A percentile compares a stretch with the other conserved stretches of the same genome.
These are phyloP conservation scores for Cladophialophora bantiana DNA, from an alignment of 2,329 filamentous ascomycete species.

Conservation along the genomic window DNA sequence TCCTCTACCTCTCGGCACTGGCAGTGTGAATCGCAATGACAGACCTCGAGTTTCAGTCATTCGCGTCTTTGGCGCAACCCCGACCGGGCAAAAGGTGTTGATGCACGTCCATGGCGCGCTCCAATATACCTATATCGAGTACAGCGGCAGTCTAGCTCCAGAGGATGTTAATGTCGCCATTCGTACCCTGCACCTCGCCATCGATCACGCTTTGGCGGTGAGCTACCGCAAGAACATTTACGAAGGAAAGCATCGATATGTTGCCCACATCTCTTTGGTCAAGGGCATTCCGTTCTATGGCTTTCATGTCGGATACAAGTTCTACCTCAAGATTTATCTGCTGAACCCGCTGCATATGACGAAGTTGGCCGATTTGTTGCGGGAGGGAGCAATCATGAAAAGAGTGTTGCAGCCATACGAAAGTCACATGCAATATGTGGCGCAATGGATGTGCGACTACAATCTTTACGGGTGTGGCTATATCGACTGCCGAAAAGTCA, in stretches of 20 bases:
- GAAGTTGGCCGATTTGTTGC: constrained; percentile 83
- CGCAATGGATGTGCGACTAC: constrained; percentile 99
- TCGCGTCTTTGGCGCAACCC: constrained; percentile 88
- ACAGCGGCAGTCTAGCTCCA: constrained; percentile 70
- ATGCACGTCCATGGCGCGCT: constrained; percentile 95
- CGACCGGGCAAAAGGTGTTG: constrained; percentile 94
- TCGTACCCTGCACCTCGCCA: constrained; percentile 78
- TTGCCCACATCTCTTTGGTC: constrained; percentile 87
- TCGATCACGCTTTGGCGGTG: constrained; percentile 86
- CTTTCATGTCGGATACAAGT: constrained; percentile 88
- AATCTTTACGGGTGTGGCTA: constrained; percentile 95
- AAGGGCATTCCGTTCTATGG: constrained; percentile 97
- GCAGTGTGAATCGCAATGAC: constrained; percentile 64
- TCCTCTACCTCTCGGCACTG: constrained; percentile 65
- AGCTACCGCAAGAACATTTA: constrained; percentile 81
- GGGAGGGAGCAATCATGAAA: constrained; percentile 87
- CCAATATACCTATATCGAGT: constrained; percentile 93
- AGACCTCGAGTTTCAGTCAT: constrained; percentile 83
- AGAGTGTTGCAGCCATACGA: constrained; percentile 88
- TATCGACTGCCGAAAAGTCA: constrained; percentile 73
- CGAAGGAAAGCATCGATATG: constrained; percentile 73
- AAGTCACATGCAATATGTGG: constrained; percentile 86
- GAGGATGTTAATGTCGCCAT: constrained; percentile 79
- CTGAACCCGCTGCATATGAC: constrained; percentile 86
- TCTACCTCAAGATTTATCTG: constrained; percentile 94